A percentile compares a stretch with the other conserved stretches of the same genome.
These are phyloP conservation scores for Solanum megistacrolobum DNA, from an alignment of 257 asterid species.

Conservation along the genomic window DNA sequence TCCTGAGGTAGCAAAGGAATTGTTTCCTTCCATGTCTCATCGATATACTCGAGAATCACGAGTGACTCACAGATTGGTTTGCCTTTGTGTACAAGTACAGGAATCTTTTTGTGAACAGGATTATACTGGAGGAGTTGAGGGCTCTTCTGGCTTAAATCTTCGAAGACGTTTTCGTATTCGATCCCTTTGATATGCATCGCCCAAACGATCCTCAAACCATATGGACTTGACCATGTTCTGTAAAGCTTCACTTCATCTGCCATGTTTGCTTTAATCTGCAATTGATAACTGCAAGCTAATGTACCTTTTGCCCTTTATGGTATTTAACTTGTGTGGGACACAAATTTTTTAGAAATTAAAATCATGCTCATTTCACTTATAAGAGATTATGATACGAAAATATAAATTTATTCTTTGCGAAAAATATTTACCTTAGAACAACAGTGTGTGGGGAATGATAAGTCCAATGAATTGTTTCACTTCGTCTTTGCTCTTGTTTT, in stretches of 20 bases:
- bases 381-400: too few relatives aligned
- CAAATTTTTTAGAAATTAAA: too few relatives aligned
- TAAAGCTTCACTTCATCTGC: slow-evolving; percentile 58
- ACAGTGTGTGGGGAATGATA: neutral
- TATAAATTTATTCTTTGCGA: neutral
- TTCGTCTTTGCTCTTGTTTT: neutral
- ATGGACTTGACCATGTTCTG: slow-evolving; percentile 65
- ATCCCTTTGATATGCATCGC: slow-evolving; percentile 56
- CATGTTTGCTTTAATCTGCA: slow-evolving; percentile 17
- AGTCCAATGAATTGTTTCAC: neutral
- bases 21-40: slow-evolving; percentile 52
- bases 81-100: slow-evolving; percentile 63
- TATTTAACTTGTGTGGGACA: neutral
- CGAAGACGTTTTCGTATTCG: slow-evolving; percentile 34
- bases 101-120: slow-evolving; percentile 49
- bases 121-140: slow-evolving; percentile 42
- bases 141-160: slow-evolving; percentile 51
- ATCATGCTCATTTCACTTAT: neutral
- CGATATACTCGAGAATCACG: slow-evolving; percentile 63
- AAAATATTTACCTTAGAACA: neutral
- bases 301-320: neutral
- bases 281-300: neutral
- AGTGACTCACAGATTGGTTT: slow-evolving; percentile 63
- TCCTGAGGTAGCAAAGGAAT: slow-evolving; percentile 53
- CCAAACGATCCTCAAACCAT: slow-evolving; percentile 34